phyloP scores from a whole-genome alignment of 2,329 filamentous ascomycete genomes.

The Phoma sp. region DNA sequence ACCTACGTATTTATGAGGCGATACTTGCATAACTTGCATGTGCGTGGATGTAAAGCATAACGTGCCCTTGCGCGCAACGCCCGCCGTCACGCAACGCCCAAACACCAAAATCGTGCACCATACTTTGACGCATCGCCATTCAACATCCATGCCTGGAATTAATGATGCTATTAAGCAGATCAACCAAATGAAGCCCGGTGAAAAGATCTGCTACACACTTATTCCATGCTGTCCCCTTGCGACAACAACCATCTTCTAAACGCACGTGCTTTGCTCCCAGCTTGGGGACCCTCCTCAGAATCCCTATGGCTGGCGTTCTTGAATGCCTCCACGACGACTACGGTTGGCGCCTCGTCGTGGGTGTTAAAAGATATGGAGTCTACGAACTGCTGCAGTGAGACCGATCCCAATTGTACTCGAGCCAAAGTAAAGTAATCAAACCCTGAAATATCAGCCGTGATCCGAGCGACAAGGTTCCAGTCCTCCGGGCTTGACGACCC shows the following conservation, averaged over 20 bases:
- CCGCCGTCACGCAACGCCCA: too few relatives aligned
- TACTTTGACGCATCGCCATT: too few relatives aligned
- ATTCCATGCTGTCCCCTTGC: neutral
- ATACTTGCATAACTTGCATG: too few relatives aligned
- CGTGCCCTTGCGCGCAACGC: too few relatives aligned
- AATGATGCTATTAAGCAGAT: too few relatives aligned
- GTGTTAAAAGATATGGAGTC: conserved; percentile 35
- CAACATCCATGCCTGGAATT: too few relatives aligned
- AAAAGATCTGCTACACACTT: too few relatives aligned
- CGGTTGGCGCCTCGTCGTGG: conserved; percentile 23
- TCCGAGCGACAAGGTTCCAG: conserved; percentile 39
- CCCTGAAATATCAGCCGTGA: conserved; percentile 25
- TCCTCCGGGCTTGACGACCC: conserved; percentile 27
- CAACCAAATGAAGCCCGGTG: too few relatives aligned
- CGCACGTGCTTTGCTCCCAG: conserved; percentile 31
- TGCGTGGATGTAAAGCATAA: too few relatives aligned
- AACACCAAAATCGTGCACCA: too few relatives aligned
- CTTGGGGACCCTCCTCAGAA: conserved; percentile 22
- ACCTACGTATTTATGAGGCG: too few relatives aligned
- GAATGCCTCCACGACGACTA: conserved; percentile 39
- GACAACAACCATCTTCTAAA: conserved; percentile 34
- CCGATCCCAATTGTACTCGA: conserved; percentile 35
- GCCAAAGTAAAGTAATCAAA: conserved; percentile 35
- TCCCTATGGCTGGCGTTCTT: conserved; percentile 38
- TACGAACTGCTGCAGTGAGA: conserved; percentile 37